Conservation (phyloP, 1,284 basidiomycete genomes). For the Wolfiporia cocos region DNA sequence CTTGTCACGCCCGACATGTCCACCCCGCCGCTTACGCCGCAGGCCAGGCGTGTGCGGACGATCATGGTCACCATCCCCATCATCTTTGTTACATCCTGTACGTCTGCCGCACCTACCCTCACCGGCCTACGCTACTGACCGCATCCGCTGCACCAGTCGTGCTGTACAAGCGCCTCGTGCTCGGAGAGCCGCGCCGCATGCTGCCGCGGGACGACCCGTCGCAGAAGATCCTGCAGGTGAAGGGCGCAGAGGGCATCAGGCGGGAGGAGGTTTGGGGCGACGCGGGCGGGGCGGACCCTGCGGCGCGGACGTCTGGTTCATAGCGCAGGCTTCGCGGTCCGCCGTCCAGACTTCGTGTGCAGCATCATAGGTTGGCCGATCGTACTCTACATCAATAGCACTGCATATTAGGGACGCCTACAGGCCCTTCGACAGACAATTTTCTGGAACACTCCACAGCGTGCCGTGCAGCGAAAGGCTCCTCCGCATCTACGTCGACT, state of each 20-base stretch:
- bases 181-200: slow-evolving; percentile 50
- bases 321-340: background rate
- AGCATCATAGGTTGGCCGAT: no score
- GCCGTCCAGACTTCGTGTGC: no score
- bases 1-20: no score
- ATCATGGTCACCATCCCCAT: slow-evolving; percentile 59
- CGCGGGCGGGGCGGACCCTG: background rate
- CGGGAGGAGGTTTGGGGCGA: background rate
- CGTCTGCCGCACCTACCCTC: slow-evolving; percentile 14
- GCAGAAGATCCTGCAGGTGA: slow-evolving; percentile 4
- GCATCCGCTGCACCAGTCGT: slow-evolving; percentile 36
- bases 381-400: no score
- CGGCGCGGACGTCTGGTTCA: background rate
- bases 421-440: no score
- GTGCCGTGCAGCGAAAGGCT: no score
- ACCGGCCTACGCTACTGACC: background rate
- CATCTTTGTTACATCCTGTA: slow-evolving; percentile 53
- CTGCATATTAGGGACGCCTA: no score
- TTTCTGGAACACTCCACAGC: no score
- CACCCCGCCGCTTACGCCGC: slow-evolving; percentile 25
- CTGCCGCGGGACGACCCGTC: slow-evolving; percentile 21
- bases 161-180: slow-evolving; percentile 56
- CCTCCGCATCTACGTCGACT: background rate
- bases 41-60: slow-evolving; percentile 48
- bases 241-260: background rate